These are phyloP conservation scores for Vicia sativa DNA, from an alignment of 306 rosid species.

Conservation along the genomic window DNA sequence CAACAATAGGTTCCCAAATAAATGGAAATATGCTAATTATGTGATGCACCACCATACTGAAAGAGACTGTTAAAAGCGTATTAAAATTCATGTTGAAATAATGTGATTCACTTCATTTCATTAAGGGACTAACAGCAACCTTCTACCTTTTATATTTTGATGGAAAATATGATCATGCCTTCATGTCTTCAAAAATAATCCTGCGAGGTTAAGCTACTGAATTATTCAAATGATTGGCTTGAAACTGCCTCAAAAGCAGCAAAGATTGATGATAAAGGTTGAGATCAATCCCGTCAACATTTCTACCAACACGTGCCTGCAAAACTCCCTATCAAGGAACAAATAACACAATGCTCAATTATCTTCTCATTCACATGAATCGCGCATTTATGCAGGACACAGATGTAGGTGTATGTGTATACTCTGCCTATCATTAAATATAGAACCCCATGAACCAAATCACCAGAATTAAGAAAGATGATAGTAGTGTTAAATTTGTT, in stretches of 20 bases:
- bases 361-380: constrained; percentile 2
- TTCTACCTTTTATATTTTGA: constrained; percentile 20
- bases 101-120: too few species aligned
- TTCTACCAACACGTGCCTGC: constrained; percentile 82
- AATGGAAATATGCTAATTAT: constrained; percentile 23
- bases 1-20: background rate
- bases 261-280: constrained; percentile 77
- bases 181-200: constrained; percentile 5
- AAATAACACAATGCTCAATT: constrained; percentile 31
- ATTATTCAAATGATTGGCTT: constrained; percentile 58
- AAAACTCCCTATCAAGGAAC: constrained; percentile 63
- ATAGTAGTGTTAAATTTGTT: background rate
- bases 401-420: constrained; percentile 5
- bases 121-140: constrained; percentile 24
- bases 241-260: constrained; percentile 71
- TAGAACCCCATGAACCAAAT: background rate
- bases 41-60: constrained; percentile 2
- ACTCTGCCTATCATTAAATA: too few species aligned
- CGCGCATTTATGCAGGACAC: background rate
- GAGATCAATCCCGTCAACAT: constrained; percentile 86
- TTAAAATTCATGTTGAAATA: background rate
- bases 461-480: background rate
- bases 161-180: constrained; percentile 7
- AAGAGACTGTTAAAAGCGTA: constrained; percentile 10
- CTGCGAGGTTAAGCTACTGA: constrained; percentile 39